phyloP scores from a whole-genome alignment of 352 stramenopile genomes.

The Pythium aphanidermatum region DNA sequence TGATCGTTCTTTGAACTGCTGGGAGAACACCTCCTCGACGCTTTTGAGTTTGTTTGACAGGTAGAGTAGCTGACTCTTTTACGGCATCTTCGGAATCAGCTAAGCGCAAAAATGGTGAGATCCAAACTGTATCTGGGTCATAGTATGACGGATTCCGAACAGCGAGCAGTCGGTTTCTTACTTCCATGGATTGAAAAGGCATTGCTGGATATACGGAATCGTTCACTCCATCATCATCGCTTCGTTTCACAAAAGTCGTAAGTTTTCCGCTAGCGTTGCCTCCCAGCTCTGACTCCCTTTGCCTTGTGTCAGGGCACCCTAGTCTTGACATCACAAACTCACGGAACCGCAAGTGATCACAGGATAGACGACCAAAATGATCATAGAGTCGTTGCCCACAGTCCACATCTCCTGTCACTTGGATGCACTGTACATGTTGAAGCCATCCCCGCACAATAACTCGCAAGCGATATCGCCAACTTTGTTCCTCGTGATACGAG shows the following conservation, averaged over 20 bases:
- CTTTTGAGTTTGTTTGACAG: background rate
- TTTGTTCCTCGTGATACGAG: background rate
- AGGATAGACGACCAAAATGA: background rate
- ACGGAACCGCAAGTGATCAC: background rate
- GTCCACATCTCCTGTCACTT: conserved; percentile 7
- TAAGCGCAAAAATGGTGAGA: conserved; percentile 7
- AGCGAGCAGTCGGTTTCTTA: background rate
- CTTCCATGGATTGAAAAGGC: background rate
- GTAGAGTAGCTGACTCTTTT: background rate
- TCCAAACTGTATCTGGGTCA: conserved; percentile 13
- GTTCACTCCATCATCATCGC: background rate
- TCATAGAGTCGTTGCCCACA: background rate
- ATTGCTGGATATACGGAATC: background rate
- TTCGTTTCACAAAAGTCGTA: background rate
- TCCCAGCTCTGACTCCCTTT: background rate
- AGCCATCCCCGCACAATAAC: conserved; percentile 9
- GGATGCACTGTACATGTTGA: conserved; percentile 10
- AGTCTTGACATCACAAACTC: conserved; percentile 1
- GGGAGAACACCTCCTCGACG: too few relatives aligned
- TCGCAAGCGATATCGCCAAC: conserved; percentile 5
- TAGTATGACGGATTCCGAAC: conserved; percentile 9
- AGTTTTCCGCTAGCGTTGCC: background rate
- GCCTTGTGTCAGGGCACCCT: conserved; percentile 1
- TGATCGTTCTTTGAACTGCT: too few relatives aligned
- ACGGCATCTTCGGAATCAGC: too few relatives aligned